Evolutionary conservation across 495 filamentous ascomycete species (phyloP).

Genomic region (Penicillium coffeae): DNA sequence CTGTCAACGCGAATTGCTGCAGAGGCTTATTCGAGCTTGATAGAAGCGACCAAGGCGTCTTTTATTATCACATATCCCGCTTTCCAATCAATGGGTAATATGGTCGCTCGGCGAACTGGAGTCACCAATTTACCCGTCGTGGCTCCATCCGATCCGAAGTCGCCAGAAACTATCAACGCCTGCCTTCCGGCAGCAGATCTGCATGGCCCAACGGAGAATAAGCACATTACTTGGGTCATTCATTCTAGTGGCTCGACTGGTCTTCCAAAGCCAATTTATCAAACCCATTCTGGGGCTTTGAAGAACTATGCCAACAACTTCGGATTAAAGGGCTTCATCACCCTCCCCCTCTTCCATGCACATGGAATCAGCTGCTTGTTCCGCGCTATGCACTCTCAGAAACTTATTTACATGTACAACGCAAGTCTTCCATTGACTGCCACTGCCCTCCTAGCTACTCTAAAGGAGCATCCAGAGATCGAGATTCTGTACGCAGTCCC

Average conservation of each 20-base stretch:
- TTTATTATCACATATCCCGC: slow-evolving; percentile 17
- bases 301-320: slow-evolving; percentile 39
- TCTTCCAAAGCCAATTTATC: slow-evolving; percentile 37
- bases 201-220: slow-evolving; percentile 18
- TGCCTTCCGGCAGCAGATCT: slow-evolving; percentile 11
- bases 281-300: slow-evolving; percentile 37
- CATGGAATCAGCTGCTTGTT: slow-evolving; percentile 49
- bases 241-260: slow-evolving; percentile 44
- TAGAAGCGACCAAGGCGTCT: slow-evolving; percentile 20
- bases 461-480: slow-evolving; percentile 32
- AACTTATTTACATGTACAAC: slow-evolving; percentile 44
- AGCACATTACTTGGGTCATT: slow-evolving; percentile 34
- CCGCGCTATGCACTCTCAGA: slow-evolving; percentile 37
- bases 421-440: slow-evolving; percentile 40
- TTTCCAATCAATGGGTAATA: slow-evolving; percentile 14
- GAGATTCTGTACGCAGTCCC: slow-evolving; percentile 45
- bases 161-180: slow-evolving; percentile 3
- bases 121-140: slow-evolving; percentile 1
- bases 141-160: slow-evolving; percentile 7
- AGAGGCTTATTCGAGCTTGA: slow-evolving; percentile 40
- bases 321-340: slow-evolving; percentile 43
- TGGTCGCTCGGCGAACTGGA: slow-evolving; percentile 9
- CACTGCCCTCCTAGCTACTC: slow-evolving; percentile 32
- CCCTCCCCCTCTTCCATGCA: slow-evolving; percentile 51
- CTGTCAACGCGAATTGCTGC: slow-evolving; percentile 43